Conservation (phyloP, 2,329 filamentous ascomycete species). For the Apiospora sp. region DNA sequence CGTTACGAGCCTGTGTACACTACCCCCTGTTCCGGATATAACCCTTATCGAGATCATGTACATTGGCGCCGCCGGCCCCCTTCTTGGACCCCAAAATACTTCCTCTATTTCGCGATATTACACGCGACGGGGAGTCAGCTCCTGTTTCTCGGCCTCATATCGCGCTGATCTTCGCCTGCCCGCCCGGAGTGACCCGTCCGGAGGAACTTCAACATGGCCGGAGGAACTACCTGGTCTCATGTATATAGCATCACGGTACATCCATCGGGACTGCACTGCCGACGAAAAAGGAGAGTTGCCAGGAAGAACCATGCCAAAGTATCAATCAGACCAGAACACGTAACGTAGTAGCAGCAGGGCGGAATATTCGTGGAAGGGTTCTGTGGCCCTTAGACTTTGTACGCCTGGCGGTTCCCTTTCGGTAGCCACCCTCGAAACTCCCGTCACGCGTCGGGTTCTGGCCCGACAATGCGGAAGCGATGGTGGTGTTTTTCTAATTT, state of each 20-base stretch:
- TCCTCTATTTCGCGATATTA: neutral
- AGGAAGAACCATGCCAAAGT: slow-evolving; percentile 7
- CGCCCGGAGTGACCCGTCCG: slow-evolving; percentile 1
- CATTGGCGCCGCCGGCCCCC: neutral
- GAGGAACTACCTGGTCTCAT: neutral
- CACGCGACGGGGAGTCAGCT: neutral
- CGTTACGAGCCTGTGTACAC: neutral
- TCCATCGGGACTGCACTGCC: neutral
- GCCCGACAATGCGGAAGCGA: slow-evolving; percentile 19
- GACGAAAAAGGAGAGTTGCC: neutral
- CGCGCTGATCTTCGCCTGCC: neutral
- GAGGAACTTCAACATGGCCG: neutral
- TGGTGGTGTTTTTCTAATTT: neutral
- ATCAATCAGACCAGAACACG: slow-evolving; percentile 13
- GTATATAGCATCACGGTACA: neutral
- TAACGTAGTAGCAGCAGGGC: neutral
- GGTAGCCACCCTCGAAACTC: slow-evolving; percentile 14
- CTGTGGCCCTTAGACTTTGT: slow-evolving; percentile 12
- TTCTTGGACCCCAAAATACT: neutral
- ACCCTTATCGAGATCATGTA: slow-evolving; percentile 17
- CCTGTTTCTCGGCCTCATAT: neutral
- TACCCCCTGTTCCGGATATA: slow-evolving; percentile 9
- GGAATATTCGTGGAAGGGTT: slow-evolving; percentile 7
- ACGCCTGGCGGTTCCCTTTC: neutral
- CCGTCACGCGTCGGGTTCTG: slow-evolving; percentile 2